Conservation (phyloP, 371 early-diverging fungal genomes). For the Lichtheimia corymbifera region DNA sequence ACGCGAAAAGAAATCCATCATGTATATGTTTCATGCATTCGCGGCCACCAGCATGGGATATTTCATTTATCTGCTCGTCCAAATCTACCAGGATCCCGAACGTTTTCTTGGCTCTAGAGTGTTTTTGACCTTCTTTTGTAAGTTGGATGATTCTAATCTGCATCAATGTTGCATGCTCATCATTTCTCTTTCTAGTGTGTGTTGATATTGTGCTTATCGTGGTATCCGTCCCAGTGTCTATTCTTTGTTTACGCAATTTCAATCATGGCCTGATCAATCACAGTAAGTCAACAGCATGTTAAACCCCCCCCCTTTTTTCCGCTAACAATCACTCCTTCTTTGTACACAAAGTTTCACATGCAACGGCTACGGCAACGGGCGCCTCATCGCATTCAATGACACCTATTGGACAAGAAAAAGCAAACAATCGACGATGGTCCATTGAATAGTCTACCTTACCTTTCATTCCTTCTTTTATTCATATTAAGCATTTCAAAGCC, state of each 20-base stretch:
- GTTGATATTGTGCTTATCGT: conserved; percentile 37
- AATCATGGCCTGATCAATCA: conserved; percentile 30
- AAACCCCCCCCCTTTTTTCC: too few relatives aligned
- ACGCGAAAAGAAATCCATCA: conserved; percentile 55
- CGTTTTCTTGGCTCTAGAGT: conserved; percentile 58
- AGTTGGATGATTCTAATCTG: conserved; percentile 11
- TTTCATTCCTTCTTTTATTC: too few relatives aligned
- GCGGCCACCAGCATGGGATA: conserved; percentile 63
- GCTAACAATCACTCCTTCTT: not conserved
- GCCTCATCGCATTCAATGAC: conserved; percentile 22
- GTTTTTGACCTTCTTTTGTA: conserved; percentile 75
- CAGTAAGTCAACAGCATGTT: conserved; percentile 22
- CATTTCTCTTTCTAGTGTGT: conserved; percentile 21
- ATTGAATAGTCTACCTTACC: conserved; percentile 16
- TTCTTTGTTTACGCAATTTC: conserved; percentile 32
- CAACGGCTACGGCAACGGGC: conserved; percentile 13
- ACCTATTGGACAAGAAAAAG: conserved; percentile 25
- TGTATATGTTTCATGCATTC: conserved; percentile 60
- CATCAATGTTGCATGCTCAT: not conserved
- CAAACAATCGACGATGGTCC: conserved; percentile 26
- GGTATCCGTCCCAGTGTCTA: conserved; percentile 33
- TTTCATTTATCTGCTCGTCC: conserved; percentile 73
- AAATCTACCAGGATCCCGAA: conserved; percentile 63
- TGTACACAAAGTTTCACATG: conserved; percentile 22
- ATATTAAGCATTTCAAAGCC: too few relatives aligned